A percentile compares a stretch with the other conserved stretches of the same genome.
Conservation (phyloP, 2,329 filamentous ascomycete species). For the Penicillium oxalicum region DNA sequence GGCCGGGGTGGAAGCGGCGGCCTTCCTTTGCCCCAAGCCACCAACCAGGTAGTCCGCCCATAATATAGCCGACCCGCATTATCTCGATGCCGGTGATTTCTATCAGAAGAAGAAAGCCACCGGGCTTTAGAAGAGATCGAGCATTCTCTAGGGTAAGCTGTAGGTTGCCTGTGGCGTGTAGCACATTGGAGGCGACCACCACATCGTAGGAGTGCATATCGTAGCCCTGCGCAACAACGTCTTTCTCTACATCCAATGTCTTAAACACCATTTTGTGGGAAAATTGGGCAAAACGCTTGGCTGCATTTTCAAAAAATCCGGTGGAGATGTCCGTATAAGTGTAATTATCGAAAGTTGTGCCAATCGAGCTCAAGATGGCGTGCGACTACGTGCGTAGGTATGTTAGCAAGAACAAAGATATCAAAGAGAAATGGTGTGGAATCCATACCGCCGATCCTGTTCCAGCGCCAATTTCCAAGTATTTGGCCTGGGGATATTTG, state of each 20-base stretch:
- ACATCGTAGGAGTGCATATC: conserved; percentile 28
- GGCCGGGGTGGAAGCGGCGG: no score
- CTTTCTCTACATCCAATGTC: conserved; percentile 29
- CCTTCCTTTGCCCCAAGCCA: not conserved
- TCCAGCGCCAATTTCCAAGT: conserved; percentile 28
- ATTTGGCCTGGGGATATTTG: conserved; percentile 10
- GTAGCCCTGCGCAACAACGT: conserved; percentile 32
- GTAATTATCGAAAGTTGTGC: not conserved
- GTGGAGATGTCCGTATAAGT: conserved; percentile 44
- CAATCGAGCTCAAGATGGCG: not conserved
- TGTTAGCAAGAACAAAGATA: no score
- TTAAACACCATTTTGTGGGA: conserved; percentile 25
- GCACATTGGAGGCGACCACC: conserved; percentile 35
- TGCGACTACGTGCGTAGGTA: no score
- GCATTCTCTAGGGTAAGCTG: conserved; percentile 26
- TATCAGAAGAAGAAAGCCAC: conserved; percentile 38
- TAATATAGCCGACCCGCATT: not conserved
- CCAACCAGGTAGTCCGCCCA: conserved; percentile 1
- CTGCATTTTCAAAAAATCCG: conserved; percentile 36
- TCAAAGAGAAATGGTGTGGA: no score
- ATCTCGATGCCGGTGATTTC: conserved; percentile 21
- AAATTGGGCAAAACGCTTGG: conserved; percentile 24
- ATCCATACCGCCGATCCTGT: not conserved
- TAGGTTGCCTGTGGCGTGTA: conserved; percentile 33
- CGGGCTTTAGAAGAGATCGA: conserved; percentile 36